Conservation (phyloP, 2,329 filamentous ascomycete species). For the Pseudogymnoascus sp. region DNA sequence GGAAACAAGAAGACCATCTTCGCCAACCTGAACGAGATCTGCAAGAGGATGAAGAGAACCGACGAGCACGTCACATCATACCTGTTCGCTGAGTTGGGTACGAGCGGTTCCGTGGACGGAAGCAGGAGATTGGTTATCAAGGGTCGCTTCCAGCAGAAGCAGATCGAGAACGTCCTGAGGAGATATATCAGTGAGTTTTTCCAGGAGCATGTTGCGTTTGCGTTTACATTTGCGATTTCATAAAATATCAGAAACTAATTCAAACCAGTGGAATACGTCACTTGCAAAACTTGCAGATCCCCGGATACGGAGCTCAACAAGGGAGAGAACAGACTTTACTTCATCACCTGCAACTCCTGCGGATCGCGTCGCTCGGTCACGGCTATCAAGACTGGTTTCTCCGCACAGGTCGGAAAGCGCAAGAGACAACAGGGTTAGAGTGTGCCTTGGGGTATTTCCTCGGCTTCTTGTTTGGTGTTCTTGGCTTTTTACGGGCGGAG, state of each 20-base stretch:
- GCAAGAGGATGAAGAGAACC: conserved; percentile 98
- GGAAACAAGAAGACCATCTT: conserved; percentile 99
- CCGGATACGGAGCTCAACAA: conserved; percentile 95
- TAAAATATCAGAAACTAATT: conserved; percentile 18
- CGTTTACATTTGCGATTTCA: neutral
- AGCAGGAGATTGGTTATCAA: conserved; percentile 93
- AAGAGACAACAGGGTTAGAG: conserved; percentile 81
- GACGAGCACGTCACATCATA: conserved; percentile 97
- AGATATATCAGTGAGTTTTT: conserved; percentile 79
- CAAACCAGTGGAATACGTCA: conserved; percentile 75
- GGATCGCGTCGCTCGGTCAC: conserved; percentile 80
- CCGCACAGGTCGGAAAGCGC: conserved; percentile 97
- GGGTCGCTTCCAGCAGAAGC: conserved; percentile 99
- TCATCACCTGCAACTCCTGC: conserved; percentile 92
- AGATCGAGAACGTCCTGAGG: conserved; percentile 93
- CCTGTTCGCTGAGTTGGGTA: conserved; percentile 96
- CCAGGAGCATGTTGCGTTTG: neutral
- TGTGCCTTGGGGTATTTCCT: conserved; percentile 9
- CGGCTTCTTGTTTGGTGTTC: conserved; percentile 9
- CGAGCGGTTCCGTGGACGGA: conserved; percentile 89
- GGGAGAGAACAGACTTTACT: conserved; percentile 98
- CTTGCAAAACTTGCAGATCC: conserved; percentile 95
- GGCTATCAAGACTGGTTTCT: conserved; percentile 99
- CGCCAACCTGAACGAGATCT: conserved; percentile 97
- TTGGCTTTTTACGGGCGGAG: conserved; percentile 8